phyloP scores from a whole-genome alignment of 305 asterid genomes.

The Fraxinus sp. region DNA sequence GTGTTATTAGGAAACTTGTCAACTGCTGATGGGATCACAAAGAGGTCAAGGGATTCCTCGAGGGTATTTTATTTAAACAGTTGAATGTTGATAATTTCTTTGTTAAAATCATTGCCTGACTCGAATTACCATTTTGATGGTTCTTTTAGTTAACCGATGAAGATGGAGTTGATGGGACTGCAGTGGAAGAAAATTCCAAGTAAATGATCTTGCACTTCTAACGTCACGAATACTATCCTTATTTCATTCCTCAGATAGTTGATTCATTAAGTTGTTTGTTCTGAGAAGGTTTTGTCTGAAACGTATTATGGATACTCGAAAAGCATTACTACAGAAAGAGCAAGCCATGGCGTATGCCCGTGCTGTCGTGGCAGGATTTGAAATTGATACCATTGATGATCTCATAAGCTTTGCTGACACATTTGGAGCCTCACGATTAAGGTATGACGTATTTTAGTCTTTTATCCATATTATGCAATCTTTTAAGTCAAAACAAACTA shows the following conservation, averaged over 20 bases:
- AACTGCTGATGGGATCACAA: conserved; percentile 47
- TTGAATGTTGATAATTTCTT: neutral
- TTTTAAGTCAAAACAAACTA: neutral
- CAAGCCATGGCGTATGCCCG: conserved; percentile 95
- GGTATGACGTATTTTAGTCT: conserved; percentile 32
- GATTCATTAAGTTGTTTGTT: conserved; percentile 23
- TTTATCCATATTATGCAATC: neutral
- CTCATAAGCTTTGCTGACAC: conserved; percentile 70
- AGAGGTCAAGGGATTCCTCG: conserved; percentile 39
- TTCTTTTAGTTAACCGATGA: conserved; percentile 42
- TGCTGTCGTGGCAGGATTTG: conserved; percentile 87
- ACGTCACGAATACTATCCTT: neutral
- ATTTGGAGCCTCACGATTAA: conserved; percentile 79
- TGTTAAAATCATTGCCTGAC: conserved; percentile 17
- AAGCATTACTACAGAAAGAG: conserved; percentile 72
- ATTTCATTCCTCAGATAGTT: conserved; percentile 3
- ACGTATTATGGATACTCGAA: conserved; percentile 71
- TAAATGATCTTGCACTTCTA: conserved; percentile 29
- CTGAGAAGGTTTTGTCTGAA: conserved; percentile 58
- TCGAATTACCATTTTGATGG: conserved; percentile 16
- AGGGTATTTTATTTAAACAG: conserved; percentile 42
- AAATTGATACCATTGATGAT: conserved; percentile 62
- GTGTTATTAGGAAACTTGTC: conserved; percentile 36
- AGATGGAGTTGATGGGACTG: conserved; percentile 48
- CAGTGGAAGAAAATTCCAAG: conserved; percentile 71